Evolutionary conservation across 345 rosid genomes (phyloP), one percentile per base, ranked within the genome.

Genomic region (Melaleuca alternifolia): DNA sequence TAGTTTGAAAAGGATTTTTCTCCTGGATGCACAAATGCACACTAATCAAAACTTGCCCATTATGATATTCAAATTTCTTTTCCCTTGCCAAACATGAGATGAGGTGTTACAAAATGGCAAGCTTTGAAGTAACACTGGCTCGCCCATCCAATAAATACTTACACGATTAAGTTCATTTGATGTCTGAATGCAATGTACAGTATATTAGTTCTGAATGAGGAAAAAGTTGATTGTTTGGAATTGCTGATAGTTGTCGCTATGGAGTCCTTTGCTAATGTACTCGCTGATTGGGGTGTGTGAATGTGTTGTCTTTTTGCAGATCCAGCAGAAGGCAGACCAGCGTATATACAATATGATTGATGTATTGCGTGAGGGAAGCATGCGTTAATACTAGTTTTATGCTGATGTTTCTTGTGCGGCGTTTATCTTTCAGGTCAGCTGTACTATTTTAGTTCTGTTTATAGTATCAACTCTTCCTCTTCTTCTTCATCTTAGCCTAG

Each of bases 291-390:
- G 41, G 41, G 4, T 41, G 41, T 41, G 41, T 41, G 4, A 41
- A 4, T 51, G 14, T 51, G 15, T 16, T 50, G 10, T 37, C 24
- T 33, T 52, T 83, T 54, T 86, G 89, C 92, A 96, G 98, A 88
- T 97, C 85, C 91, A 92, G 84, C 62, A 83, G 21, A 94, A 90
- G 89, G 95, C 95, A 44, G 94, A 96, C 48, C 93, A 96, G 88
- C 87, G 91, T 84, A 95, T 96, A 87, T 97, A 94, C 89, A 89
- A 91, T 85, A 94, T 95, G 98, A 94, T 97, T 30, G 99, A 96
- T 76, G 96, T 97, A 57, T 90, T 96, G 91, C 88, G 82, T 20
- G 84, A 87, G 83, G 84, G 85, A n/a, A 51, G 65, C 84, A 77
- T 71, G 65, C 85, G 87, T 50, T 87, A 83, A 84, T 41, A 41